Conservation (phyloP, 164 flowering plant species). For the Piper betle region DNA sequence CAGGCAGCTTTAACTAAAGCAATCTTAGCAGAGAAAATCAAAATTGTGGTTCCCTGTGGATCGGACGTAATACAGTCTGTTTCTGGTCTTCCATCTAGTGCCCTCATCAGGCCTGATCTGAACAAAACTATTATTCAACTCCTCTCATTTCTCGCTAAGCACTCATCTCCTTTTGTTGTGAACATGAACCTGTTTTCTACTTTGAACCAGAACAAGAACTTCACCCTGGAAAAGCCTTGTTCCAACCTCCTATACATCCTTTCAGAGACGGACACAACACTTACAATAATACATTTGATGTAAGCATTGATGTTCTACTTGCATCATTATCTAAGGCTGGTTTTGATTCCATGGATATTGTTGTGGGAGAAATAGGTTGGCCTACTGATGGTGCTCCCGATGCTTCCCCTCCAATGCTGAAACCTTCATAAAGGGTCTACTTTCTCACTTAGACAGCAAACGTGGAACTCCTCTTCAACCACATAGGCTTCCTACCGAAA, state of each 20-base stretch:
- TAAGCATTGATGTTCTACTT: constrained; percentile 51
- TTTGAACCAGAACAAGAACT: constrained; percentile 46
- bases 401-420: constrained; percentile 55
- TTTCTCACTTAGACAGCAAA: constrained; percentile 43
- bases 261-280: constrained; percentile 39
- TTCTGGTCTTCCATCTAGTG: constrained; percentile 53
- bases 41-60: constrained; percentile 81
- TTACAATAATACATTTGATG: constrained; percentile 58
- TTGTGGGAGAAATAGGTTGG: constrained; percentile 75
- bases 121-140: constrained; percentile 76
- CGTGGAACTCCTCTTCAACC: constrained; percentile 67
- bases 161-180: constrained; percentile 60
- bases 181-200: constrained; percentile 60
- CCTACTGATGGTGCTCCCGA: constrained; percentile 83
- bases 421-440: constrained; percentile 52
- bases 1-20: constrained; percentile 55
- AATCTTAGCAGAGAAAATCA: constrained; percentile 42
- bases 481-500: constrained; percentile 36
- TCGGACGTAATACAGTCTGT: constrained; percentile 44
- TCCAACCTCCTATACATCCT: constrained; percentile 40
- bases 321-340: constrained; percentile 49
- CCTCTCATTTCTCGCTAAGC: constrained; percentile 57
- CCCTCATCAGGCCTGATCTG: constrained; percentile 60
- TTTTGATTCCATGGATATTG: constrained; percentile 46
- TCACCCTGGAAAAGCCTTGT: constrained; percentile 50